Evolutionary conservation across 2,329 filamentous ascomycete genomes (phyloP).

Genomic region (Hypoxylon sp.): DNA sequence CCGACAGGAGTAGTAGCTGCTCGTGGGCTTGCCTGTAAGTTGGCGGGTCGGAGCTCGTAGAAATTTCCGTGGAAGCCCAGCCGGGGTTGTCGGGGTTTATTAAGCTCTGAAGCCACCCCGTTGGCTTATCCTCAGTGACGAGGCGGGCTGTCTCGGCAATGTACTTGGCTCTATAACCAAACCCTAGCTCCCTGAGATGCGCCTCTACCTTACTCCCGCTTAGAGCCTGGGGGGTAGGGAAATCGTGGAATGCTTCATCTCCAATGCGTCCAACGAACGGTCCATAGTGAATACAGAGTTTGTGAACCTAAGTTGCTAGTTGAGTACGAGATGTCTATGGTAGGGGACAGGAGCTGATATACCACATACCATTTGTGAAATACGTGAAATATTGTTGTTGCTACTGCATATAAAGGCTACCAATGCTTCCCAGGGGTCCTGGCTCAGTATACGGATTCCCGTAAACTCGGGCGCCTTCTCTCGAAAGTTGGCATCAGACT

Average conservation of each 20-base stretch:
- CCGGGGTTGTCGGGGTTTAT: conserved; percentile 77
- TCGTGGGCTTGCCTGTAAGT: conserved; percentile 84
- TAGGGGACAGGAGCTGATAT: not conserved
- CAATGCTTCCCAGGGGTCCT: conserved; percentile 95
- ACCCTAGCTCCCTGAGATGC: conserved; percentile 82
- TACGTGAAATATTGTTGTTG: conserved; percentile 96
- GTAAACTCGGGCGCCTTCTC: conserved; percentile 86
- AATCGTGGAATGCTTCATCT: conserved; percentile 81
- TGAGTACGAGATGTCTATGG: conserved; percentile 3
- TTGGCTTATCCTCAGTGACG: conserved; percentile 70
- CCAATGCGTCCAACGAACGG: conserved; percentile 75
- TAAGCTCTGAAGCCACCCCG: conserved; percentile 78
- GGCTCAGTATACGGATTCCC: conserved; percentile 89
- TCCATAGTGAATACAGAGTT: conserved; percentile 87
- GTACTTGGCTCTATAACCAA: conserved; percentile 94
- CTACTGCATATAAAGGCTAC: conserved; percentile 97
- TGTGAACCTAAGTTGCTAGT: conserved; percentile 68
- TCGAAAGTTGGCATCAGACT: conserved; percentile 85
- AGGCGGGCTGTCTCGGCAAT: conserved; percentile 85
- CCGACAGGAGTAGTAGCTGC: conserved; percentile 78
- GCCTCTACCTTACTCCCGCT: conserved; percentile 77
- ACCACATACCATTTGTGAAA: conserved; percentile 83
- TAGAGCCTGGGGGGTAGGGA: conserved; percentile 79
- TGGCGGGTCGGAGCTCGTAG: conserved; percentile 57
- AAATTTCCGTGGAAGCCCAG: conserved; percentile 59